Conservation (phyloP, 2,329 filamentous ascomycete genomes). For the Ploettnerulaceae sp. region DNA sequence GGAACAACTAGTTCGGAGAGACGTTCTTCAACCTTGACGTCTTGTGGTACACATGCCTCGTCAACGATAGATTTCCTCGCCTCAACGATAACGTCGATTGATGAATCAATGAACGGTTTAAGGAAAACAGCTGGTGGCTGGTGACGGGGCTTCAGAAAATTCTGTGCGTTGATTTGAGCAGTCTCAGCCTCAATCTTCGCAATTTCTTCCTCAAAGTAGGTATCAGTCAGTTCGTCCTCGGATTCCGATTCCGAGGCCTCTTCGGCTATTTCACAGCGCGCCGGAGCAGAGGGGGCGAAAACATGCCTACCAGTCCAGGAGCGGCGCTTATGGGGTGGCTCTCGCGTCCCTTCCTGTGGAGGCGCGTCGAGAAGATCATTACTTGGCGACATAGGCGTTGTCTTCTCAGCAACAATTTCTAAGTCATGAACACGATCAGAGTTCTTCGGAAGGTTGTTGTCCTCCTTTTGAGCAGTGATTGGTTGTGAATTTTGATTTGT, state of each 20-base stretch:
- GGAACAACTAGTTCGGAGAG: not conserved
- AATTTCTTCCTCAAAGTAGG: conserved; percentile 33
- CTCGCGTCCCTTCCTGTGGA: not conserved
- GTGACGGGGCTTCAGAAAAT: conserved; percentile 19
- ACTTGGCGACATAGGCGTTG: not conserved
- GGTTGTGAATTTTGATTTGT: no score
- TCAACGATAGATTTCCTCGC: not conserved
- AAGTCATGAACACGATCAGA: not conserved
- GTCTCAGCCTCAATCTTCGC: conserved; percentile 26
- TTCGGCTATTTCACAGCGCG: conserved; percentile 16
- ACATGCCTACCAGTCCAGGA: conserved; percentile 21
- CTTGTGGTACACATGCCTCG: conserved; percentile 18
- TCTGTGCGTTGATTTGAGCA: conserved; percentile 15
- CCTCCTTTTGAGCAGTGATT: not conserved
- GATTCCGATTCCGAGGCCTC: conserved; percentile 30
- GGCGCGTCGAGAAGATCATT: not conserved
- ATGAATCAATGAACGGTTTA: conserved; percentile 19
- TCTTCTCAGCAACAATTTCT: not conserved
- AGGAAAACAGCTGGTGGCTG: conserved; percentile 16
- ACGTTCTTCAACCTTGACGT: conserved; percentile 9
- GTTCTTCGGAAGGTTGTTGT: not conserved
- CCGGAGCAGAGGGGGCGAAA: conserved; percentile 10
- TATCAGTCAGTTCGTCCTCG: conserved; percentile 32
- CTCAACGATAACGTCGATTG: conserved; percentile 15
- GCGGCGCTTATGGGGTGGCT: conserved; percentile 11